Conservation (phyloP, 2,329 filamentous ascomycete genomes). For the Tricladium varicosporioides region DNA sequence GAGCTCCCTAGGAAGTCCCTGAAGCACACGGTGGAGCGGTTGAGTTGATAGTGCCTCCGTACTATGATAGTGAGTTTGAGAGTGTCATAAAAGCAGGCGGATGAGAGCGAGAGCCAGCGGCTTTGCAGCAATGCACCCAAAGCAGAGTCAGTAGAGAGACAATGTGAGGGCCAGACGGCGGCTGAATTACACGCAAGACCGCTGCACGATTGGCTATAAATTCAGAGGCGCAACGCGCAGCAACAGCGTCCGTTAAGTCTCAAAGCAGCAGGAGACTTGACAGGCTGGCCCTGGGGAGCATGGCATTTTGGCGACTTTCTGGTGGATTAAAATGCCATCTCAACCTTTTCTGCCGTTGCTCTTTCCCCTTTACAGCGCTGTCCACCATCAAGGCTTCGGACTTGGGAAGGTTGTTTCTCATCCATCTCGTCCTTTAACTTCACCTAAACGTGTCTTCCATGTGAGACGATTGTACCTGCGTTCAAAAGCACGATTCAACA, state of each 20-base stretch:
- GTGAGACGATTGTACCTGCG: conserved; percentile 9
- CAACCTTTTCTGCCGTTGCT: too few species aligned
- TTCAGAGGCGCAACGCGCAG: neutral
- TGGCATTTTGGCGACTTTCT: neutral
- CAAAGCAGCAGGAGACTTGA: neutral
- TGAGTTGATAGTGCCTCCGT: neutral
- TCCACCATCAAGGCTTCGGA: too few species aligned
- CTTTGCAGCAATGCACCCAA: too few species aligned
- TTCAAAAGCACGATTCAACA: neutral
- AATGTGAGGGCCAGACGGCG: neutral
- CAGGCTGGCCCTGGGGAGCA: too few species aligned
- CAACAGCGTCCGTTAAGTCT: neutral
- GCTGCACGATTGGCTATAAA: neutral
- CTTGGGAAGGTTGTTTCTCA: neutral
- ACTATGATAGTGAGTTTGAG: neutral
- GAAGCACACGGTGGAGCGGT: neutral
- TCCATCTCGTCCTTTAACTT: neutral
- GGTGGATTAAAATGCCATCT: neutral
- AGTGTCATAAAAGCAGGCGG: neutral
- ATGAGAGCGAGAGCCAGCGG: too few species aligned
- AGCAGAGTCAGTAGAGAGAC: neutral
- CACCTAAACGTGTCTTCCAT: neutral
- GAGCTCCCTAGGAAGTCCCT: neutral
- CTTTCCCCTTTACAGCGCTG: too few species aligned
- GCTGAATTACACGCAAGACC: neutral